These are phyloP conservation scores for Aspergillus hiratsukae DNA, from an alignment of 2,329 filamentous ascomycete genomes.

Conservation along the genomic window DNA sequence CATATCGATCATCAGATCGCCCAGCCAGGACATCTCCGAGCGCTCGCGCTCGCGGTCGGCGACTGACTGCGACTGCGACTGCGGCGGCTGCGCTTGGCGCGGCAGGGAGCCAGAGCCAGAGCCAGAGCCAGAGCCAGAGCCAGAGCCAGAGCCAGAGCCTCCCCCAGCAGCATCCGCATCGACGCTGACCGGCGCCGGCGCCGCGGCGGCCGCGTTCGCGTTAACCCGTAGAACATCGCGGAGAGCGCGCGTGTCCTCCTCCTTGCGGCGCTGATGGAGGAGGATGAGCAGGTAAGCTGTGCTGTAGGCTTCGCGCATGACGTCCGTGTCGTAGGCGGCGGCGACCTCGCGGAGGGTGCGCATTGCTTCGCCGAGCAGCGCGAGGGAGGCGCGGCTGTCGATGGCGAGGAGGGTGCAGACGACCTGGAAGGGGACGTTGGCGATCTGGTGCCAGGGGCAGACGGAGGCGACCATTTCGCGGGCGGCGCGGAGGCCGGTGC, in stretches of 20 bases:
- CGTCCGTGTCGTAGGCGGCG: conserved; percentile 43
- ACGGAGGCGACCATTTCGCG: conserved; percentile 42
- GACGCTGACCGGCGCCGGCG: conserved; percentile 7
- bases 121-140: not conserved
- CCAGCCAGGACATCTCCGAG: conserved; percentile 40
- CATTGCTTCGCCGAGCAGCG: conserved; percentile 50
- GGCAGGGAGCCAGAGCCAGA: not conserved
- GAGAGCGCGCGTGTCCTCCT: conserved; percentile 40
- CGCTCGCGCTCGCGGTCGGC: conserved; percentile 17
- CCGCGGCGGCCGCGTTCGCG: conserved; percentile 28
- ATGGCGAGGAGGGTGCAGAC: conserved; percentile 54
- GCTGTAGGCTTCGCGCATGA: conserved; percentile 51
- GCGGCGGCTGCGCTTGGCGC: conserved; percentile 9
- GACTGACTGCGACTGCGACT: conserved; percentile 7
- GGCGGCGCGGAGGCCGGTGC: conserved; percentile 46
- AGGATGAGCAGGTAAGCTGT: conserved; percentile 53
- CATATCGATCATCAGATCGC: conserved; percentile 43
- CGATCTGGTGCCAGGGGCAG: conserved; percentile 56
- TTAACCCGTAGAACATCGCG: conserved; percentile 31
- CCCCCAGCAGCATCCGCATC: conserved; percentile 2
- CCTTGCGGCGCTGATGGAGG: conserved; percentile 49
- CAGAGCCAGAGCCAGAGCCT: not conserved
- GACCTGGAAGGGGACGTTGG: conserved; percentile 57
- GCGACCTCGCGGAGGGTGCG: conserved; percentile 42
- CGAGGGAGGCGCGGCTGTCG: conserved; percentile 48